Percentiles rank a stretch among this genome's conserved stretches.
Conservation (phyloP, 2,329 filamentous ascomycete genomes). For the Periconia sp. region DNA sequence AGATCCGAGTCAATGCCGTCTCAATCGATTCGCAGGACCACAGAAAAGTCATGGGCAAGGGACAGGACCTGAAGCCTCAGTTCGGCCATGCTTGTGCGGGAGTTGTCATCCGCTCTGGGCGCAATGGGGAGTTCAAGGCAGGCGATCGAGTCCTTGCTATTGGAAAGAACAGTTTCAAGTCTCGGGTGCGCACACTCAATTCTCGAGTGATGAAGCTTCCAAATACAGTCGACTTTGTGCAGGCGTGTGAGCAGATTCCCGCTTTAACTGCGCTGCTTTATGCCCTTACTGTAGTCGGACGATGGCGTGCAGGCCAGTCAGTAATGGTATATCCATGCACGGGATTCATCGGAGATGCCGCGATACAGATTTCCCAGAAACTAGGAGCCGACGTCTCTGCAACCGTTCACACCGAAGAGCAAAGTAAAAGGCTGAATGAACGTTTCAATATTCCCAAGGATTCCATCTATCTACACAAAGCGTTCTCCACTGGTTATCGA, state of each 20-base stretch:
- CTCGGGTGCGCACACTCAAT: neutral
- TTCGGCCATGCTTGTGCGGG: slow-evolving; percentile 8
- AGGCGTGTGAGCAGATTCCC: slow-evolving; percentile 3
- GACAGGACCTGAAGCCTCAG: neutral
- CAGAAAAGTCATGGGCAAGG: neutral
- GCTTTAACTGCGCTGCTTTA: slow-evolving; percentile 1
- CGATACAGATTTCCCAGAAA: slow-evolving; percentile 13
- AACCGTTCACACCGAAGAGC: slow-evolving; percentile 12
- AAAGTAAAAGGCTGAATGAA: slow-evolving; percentile 10
- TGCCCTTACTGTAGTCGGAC: slow-evolving; percentile 20
- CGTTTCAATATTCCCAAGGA: slow-evolving; percentile 15
- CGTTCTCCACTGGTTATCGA: slow-evolving; percentile 7
- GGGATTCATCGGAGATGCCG: slow-evolving; percentile 18
- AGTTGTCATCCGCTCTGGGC: slow-evolving; percentile 3
- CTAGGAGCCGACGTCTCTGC: slow-evolving; percentile 16
- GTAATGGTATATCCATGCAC: slow-evolving; percentile 24
- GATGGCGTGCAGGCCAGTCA: slow-evolving; percentile 26
- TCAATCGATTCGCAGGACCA: slow-evolving; percentile 9
- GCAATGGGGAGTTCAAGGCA: neutral
- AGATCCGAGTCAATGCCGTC: slow-evolving; percentile 7
- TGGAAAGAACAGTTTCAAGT: slow-evolving; percentile 9
- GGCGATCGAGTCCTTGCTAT: slow-evolving; percentile 17
- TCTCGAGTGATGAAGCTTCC: neutral
- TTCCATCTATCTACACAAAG: slow-evolving; percentile 25
- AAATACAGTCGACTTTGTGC: neutral